phyloP scores from a whole-genome alignment of 148 eudicot genomes.

The Rhododendron henanense region DNA sequence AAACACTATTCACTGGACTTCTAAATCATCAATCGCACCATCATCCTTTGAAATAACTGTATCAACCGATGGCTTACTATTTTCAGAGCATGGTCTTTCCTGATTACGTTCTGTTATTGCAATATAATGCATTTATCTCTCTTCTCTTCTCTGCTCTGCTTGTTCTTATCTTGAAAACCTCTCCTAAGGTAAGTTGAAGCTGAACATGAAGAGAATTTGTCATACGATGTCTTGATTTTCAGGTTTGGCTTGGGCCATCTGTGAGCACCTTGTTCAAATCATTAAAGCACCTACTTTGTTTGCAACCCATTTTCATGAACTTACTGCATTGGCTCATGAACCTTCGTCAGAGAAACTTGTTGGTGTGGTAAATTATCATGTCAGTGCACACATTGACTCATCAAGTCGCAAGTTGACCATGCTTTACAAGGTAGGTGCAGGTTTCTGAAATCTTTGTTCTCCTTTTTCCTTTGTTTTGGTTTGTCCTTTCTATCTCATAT shows the following conservation, averaged over 20 bases:
- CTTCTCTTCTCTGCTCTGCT: background rate
- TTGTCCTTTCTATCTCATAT: background rate
- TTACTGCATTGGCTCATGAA: conserved; percentile 82
- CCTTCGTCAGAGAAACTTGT: conserved; percentile 36
- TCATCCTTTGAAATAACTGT: background rate
- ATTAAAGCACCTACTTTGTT: conserved; percentile 93
- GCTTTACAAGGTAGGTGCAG: conserved; percentile 79
- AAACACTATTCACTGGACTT: background rate
- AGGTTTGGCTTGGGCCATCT: conserved; percentile 99
- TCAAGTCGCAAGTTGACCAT: conserved; percentile 89
- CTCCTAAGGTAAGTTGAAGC: background rate
- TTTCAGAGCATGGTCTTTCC: background rate
- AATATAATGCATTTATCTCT: background rate
- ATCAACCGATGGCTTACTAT: too few species aligned
- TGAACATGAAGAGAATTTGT: background rate
- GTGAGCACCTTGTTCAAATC: conserved; percentile 90
- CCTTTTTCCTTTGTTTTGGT: background rate
- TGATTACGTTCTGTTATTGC: background rate
- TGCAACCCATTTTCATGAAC: conserved; percentile 99
- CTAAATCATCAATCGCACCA: background rate
- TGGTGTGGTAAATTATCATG: conserved; percentile 90
- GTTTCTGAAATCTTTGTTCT: background rate
- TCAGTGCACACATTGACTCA: conserved; percentile 95
- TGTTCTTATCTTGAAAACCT: background rate
- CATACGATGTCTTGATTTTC: conserved; percentile 14